A percentile compares a stretch with the other conserved stretches of the same genome.
Evolutionary conservation across 2,329 filamentous ascomycete genomes (phyloP).

Genomic region (Fusarium sacchari): DNA sequence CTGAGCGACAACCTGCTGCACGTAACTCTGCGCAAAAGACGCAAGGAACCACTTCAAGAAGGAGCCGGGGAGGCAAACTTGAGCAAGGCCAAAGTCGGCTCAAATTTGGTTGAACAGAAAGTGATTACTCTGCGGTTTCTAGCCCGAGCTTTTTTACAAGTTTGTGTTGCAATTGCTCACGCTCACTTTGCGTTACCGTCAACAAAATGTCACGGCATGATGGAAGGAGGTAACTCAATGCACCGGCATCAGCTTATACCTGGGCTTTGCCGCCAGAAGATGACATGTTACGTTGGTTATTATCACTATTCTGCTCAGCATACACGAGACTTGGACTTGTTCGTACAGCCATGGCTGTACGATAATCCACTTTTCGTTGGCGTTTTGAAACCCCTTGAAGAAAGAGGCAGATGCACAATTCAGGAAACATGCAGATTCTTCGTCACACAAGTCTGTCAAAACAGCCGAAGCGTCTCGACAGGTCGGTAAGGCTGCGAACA

Average conservation of each 20-base stretch:
- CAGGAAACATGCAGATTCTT: conserved; percentile 25
- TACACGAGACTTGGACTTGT: conserved; percentile 8
- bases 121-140: background rate
- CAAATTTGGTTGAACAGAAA: conserved; percentile 62
- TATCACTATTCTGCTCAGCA: conserved; percentile 4
- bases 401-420: conserved; percentile 15
- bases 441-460: conserved; percentile 35
- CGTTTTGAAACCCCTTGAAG: conserved; percentile 7
- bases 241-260: background rate
- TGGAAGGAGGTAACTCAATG: background rate
- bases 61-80: conserved; percentile 51
- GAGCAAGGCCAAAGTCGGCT: conserved; percentile 71
- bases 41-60: conserved; percentile 53
- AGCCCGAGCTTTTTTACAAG: background rate
- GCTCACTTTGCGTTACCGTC: background rate
- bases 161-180: background rate
- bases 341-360: conserved; percentile 9
- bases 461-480: conserved; percentile 28
- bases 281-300: background rate
- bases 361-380: conserved; percentile 6
- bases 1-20: conserved; percentile 48
- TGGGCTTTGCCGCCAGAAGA: background rate
- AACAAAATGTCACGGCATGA: conserved; percentile 1
- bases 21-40: conserved; percentile 45
- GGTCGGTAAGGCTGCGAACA: conserved; percentile 29